Percentiles rank a stretch among this genome's conserved stretches.
Evolutionary conservation across 2,329 filamentous ascomycete genomes (phyloP).

Genomic region (Cladosporium austrohemisphaericum): DNA sequence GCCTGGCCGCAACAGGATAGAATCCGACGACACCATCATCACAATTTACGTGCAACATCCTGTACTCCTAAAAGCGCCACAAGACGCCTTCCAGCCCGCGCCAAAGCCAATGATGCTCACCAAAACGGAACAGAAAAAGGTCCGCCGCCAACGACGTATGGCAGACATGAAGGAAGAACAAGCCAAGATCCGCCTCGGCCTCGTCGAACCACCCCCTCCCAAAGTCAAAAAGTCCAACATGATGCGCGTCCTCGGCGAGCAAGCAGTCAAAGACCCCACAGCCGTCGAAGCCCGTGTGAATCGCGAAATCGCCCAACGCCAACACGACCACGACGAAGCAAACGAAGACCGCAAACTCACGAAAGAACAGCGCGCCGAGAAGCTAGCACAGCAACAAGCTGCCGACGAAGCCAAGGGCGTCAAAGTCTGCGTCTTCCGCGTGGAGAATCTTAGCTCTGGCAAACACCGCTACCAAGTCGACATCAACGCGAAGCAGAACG

Average conservation of each 20-base stretch:
- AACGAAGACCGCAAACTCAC: slow-evolving; percentile 86
- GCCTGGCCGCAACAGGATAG: slow-evolving; percentile 63
- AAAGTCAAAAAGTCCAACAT: slow-evolving; percentile 98
- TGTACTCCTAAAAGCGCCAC: slow-evolving; percentile 82
- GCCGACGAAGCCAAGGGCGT: slow-evolving; percentile 86
- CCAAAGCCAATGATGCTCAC: slow-evolving; percentile 93
- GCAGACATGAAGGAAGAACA: slow-evolving; percentile 94
- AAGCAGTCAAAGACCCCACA: slow-evolving; percentile 91
- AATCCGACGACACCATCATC: slow-evolving; percentile 76
- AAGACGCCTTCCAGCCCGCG: slow-evolving; percentile 74
- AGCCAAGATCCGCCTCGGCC: slow-evolving; percentile 86
- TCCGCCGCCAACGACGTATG: slow-evolving; percentile 84
- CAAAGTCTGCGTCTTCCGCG: slow-evolving; percentile 80
- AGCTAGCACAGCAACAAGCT: slow-evolving; percentile 76
- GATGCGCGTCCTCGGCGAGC: slow-evolving; percentile 93
- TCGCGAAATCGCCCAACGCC: slow-evolving; percentile 83
- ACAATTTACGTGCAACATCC: slow-evolving; percentile 92
- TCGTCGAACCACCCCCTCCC: slow-evolving; percentile 84
- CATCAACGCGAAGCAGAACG: slow-evolving; percentile 85
- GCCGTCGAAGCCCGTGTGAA: slow-evolving; percentile 94
- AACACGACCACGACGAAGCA: slow-evolving; percentile 67
- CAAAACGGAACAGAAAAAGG: slow-evolving; percentile 82
- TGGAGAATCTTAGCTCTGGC: slow-evolving; percentile 84
- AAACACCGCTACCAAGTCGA: slow-evolving; percentile 89
- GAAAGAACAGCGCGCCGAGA: slow-evolving; percentile 82